Conservation (phyloP, 306 rosid genomes). For the Sophora flavescens region DNA sequence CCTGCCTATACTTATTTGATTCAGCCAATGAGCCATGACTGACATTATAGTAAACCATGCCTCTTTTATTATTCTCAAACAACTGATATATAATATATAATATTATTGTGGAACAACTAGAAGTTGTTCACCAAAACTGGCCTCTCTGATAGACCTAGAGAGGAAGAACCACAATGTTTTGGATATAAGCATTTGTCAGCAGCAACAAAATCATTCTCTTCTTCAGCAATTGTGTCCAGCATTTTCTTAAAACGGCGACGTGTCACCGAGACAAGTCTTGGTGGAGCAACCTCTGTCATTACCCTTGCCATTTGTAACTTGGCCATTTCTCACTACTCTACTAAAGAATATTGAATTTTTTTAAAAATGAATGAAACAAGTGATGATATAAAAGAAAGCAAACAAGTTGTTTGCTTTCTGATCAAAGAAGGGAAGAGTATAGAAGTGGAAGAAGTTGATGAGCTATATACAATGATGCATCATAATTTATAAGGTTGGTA, state of each 20-base stretch:
- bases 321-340: slow-evolving; percentile 36
- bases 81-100: too few species aligned
- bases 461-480: too few species aligned
- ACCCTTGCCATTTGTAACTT: slow-evolving; percentile 43
- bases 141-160: slow-evolving; percentile 14
- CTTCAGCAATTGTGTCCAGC: slow-evolving; percentile 61
- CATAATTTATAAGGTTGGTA: slow-evolving; percentile 25
- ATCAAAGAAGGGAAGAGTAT: not conserved
- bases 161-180: slow-evolving; percentile 22
- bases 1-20: slow-evolving; percentile 46
- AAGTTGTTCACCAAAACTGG: slow-evolving; percentile 36
- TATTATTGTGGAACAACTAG: not conserved
- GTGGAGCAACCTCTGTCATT: slow-evolving; percentile 64
- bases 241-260: slow-evolving; percentile 45
- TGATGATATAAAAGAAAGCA: not conserved
- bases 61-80: slow-evolving; percentile 37
- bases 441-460: not conserved
- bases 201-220: slow-evolving; percentile 49
- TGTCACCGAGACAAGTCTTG: slow-evolving; percentile 46
- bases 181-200: slow-evolving; percentile 45
- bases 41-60: not conserved
- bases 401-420: not conserved
- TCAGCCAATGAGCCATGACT: not conserved
- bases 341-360: not conserved
- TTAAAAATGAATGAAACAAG: not conserved